Conservation (phyloP, 352 stramenopile species). For the Halophytophthora batemanensis region DNA sequence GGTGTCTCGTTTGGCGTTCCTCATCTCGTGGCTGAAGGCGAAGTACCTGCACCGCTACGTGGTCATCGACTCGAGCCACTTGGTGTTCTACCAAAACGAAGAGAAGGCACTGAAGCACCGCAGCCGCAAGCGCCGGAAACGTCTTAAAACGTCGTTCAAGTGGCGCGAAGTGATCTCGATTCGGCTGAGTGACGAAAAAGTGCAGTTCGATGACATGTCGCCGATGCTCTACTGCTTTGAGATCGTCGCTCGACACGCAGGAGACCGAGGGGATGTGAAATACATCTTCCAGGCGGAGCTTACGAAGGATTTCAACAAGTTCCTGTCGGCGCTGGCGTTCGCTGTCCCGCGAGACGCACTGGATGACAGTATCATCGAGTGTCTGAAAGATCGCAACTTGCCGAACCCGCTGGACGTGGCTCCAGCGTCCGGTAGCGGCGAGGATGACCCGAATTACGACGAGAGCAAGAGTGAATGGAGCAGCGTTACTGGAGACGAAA, state of each 20-base stretch:
- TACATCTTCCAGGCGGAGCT: slow-evolving; percentile 78
- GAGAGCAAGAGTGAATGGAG: slow-evolving; percentile 81
- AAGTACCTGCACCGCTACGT: slow-evolving; percentile 84
- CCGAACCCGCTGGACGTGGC: slow-evolving; percentile 47
- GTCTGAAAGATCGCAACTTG: slow-evolving; percentile 57
- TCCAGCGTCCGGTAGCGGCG: slow-evolving; percentile 19
- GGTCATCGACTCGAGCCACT: slow-evolving; percentile 60
- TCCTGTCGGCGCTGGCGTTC: slow-evolving; percentile 67
- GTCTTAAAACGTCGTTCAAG: slow-evolving; percentile 71
- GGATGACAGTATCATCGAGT: slow-evolving; percentile 61
- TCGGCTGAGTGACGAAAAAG: slow-evolving; percentile 59
- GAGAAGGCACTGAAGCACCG: slow-evolving; percentile 76
- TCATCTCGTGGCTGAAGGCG: slow-evolving; percentile 66
- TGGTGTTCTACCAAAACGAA: slow-evolving; percentile 85
- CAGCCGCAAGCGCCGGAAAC: slow-evolving; percentile 69
- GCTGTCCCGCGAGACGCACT: slow-evolving; percentile 58
- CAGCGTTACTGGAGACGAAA: slow-evolving; percentile 84
- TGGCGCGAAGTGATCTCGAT: slow-evolving; percentile 67
- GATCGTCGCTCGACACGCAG: slow-evolving; percentile 51
- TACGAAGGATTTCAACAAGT: slow-evolving; percentile 76
- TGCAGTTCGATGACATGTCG: slow-evolving; percentile 85
- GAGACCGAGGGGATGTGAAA: slow-evolving; percentile 56
- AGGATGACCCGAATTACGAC: slow-evolving; percentile 46
- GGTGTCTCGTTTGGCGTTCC: slow-evolving; percentile 37
- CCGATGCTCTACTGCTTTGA: slow-evolving; percentile 81